Percentiles rank a stretch among this genome's conserved stretches.
phyloP scores from a whole-genome alignment of 306 rosid species.

The Fragaria ananassa region DNA sequence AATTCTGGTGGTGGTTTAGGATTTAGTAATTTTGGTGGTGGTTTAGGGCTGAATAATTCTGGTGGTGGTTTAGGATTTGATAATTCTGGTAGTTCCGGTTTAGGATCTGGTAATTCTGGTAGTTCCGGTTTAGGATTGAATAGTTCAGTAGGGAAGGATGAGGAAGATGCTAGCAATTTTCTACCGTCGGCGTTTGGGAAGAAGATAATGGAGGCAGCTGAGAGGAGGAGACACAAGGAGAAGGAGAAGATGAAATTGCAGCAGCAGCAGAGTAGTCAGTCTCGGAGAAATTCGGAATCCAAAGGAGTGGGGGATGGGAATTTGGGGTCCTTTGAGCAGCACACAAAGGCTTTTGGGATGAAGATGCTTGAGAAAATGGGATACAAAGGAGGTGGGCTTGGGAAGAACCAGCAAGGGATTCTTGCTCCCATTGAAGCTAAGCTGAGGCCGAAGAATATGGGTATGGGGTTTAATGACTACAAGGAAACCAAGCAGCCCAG shows the following conservation, averaged over 20 bases:
- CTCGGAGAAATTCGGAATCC: slow-evolving; percentile 9
- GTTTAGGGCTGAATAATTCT: slow-evolving; percentile 33
- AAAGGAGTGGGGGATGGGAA: slow-evolving; percentile 23
- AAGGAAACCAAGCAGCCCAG: slow-evolving; percentile 43
- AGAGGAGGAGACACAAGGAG: slow-evolving; percentile 68
- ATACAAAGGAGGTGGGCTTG: slow-evolving; percentile 94
- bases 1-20: slow-evolving; percentile 28
- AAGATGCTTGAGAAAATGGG: slow-evolving; percentile 88
- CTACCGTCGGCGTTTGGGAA: slow-evolving; percentile 77
- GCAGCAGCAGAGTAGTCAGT: slow-evolving; percentile 41
- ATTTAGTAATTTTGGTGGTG: slow-evolving; percentile 18
- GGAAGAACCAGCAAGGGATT: slow-evolving; percentile 85
- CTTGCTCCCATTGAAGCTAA: slow-evolving; percentile 67
- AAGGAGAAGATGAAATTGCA: slow-evolving; percentile 50
- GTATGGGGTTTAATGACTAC: slow-evolving; percentile 74
- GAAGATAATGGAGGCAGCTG: slow-evolving; percentile 78
- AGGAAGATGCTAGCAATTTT: slow-evolving; percentile 30
- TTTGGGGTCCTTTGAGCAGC: slow-evolving; percentile 73
- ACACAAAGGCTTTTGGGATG: slow-evolving; percentile 82
- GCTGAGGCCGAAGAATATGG: slow-evolving; percentile 77
- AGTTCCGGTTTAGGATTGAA: slow-evolving; percentile 37
- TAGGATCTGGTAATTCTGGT: slow-evolving; percentile 35
- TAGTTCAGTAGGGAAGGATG: slow-evolving; percentile 25
- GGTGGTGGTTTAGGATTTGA: slow-evolving; percentile 35
- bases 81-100: slow-evolving; percentile 7